phyloP scores from a whole-genome alignment of 2,329 filamentous ascomycete genomes.

The Cordyceps tenuipes region DNA sequence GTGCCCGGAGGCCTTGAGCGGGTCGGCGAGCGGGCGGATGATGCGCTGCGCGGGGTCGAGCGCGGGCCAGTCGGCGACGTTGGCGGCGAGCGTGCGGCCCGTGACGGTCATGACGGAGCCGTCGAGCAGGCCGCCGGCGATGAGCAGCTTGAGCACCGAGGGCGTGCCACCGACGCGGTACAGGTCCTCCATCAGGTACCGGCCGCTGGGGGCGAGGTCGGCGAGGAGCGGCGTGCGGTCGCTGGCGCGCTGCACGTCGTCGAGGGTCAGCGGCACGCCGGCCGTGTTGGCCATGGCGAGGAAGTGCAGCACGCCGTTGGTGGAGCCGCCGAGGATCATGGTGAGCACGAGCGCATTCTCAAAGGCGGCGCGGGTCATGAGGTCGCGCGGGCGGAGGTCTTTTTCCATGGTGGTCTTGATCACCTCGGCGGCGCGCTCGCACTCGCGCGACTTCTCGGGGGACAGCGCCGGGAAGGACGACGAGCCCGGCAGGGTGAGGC shows the following conservation, averaged over 20 bases:
- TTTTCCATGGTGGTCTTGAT: constrained; percentile 74
- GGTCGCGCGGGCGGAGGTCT: constrained; percentile 71
- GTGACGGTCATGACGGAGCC: constrained; percentile 75
- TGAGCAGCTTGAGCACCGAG: constrained; percentile 75
- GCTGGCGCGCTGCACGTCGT: constrained; percentile 74
- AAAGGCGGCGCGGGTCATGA: constrained; percentile 72
- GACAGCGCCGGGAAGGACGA: constrained; percentile 74
- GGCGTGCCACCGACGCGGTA: constrained; percentile 81
- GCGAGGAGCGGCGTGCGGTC: constrained; percentile 81
- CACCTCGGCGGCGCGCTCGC: constrained; percentile 68
- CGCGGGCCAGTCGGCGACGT: constrained; percentile 67
- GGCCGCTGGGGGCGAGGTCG: constrained; percentile 74
- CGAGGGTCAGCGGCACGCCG: constrained; percentile 65
- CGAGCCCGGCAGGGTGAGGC: constrained; percentile 71
- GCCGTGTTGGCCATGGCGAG: constrained; percentile 86
- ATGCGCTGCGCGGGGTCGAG: constrained; percentile 73
- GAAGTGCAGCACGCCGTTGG: constrained; percentile 82
- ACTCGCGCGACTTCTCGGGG: constrained; percentile 80
- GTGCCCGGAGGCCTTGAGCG: constrained; percentile 72
- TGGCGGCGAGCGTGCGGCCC: constrained; percentile 74
- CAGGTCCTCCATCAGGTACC: constrained; percentile 81
- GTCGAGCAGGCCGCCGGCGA: constrained; percentile 67
- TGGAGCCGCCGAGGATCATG: constrained; percentile 85
- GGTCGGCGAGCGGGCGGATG: constrained; percentile 60
- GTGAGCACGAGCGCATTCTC: constrained; percentile 86